A percentile compares a stretch with the other conserved stretches of the same genome.
Evolutionary conservation across 495 filamentous ascomycete genomes (phyloP).

Genomic region (Penicillium coprophilum): DNA sequence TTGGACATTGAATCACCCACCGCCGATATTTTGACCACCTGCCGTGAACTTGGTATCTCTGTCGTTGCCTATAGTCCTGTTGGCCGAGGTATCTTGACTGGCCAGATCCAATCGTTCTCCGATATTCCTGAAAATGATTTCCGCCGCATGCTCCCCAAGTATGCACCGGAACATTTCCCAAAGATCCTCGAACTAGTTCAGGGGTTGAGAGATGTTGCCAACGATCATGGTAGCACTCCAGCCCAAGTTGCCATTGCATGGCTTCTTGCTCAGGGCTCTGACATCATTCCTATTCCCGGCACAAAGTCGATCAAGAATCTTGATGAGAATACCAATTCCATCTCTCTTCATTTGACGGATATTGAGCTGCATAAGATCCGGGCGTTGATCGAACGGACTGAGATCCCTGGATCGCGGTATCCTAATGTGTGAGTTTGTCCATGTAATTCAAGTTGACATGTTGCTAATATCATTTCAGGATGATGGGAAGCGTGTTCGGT

Average conservation of each 20-base stretch:
- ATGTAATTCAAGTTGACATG: neutral
- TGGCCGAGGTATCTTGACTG: constrained; percentile 60
- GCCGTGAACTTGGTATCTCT: constrained; percentile 62
- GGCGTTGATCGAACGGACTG: constrained; percentile 9
- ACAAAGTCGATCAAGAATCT: constrained; percentile 53
- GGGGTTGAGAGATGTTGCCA: constrained; percentile 41
- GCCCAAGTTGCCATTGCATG: constrained; percentile 20
- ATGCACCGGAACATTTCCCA: constrained; percentile 50
- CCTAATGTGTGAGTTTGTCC: constrained; percentile 9
- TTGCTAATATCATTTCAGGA: constrained; percentile 9
- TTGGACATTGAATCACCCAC: constrained; percentile 57
- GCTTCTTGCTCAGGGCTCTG: constrained; percentile 45
- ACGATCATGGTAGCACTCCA: constrained; percentile 24
- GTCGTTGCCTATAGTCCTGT: constrained; percentile 63
- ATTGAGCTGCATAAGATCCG: constrained; percentile 41
- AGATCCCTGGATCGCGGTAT: constrained; percentile 16
- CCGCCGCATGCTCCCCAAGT: constrained; percentile 40
- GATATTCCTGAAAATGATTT: constrained; percentile 49
- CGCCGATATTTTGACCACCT: constrained; percentile 51
- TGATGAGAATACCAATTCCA: constrained; percentile 53
- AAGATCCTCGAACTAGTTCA: constrained; percentile 52
- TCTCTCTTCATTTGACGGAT: constrained; percentile 43
- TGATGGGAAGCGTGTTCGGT: constrained; percentile 8
- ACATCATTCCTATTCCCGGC: constrained; percentile 59
- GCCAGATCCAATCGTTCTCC: constrained; percentile 40